A percentile compares a stretch with the other conserved stretches of the same genome.
Conservation (phyloP, 2,329 filamentous ascomycete genomes). For the Alternaria longipes region DNA sequence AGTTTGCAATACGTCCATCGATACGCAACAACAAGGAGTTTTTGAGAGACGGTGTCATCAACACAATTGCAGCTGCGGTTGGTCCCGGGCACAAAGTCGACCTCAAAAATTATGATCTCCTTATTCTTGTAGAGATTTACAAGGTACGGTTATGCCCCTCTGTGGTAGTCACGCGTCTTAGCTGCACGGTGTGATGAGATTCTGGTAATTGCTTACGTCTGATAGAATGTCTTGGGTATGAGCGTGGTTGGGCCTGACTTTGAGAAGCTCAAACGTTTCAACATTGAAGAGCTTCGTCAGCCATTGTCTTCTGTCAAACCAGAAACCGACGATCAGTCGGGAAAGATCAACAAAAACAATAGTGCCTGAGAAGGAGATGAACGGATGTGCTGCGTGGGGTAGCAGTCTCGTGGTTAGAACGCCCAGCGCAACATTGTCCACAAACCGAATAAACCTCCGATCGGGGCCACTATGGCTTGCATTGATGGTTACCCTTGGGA, state of each 20-base stretch:
- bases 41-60: constrained; percentile 74
- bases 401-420: constrained; percentile 9
- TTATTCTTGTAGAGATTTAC: constrained; percentile 82
- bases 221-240: constrained; percentile 77
- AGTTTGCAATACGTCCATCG: constrained; percentile 88
- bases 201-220: constrained; percentile 29
- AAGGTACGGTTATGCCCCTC: constrained; percentile 67
- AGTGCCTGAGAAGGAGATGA: constrained; percentile 19
- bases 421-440: constrained; percentile 15
- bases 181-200: constrained; percentile 12
- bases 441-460: constrained; percentile 29
- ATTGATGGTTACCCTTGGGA: constrained; percentile 28
- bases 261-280: constrained; percentile 78
- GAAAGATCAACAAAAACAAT: constrained; percentile 10
- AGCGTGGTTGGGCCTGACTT: constrained; percentile 80
- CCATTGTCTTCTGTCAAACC: constrained; percentile 43
- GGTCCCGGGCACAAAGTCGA: constrained; percentile 77
- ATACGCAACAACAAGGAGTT: constrained; percentile 77
- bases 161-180: constrained; percentile 15
- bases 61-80: constrained; percentile 72
- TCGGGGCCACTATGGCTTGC: constrained; percentile 25
- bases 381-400: constrained; percentile 5
- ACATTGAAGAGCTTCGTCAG: constrained; percentile 76
- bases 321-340: constrained; percentile 10
- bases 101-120: constrained; percentile 78